Evolutionary conservation across 2,329 filamentous ascomycete genomes (phyloP), one percentile per base, ranked within the genome.

Genomic region (Chaetomiaceae sp.): DNA sequence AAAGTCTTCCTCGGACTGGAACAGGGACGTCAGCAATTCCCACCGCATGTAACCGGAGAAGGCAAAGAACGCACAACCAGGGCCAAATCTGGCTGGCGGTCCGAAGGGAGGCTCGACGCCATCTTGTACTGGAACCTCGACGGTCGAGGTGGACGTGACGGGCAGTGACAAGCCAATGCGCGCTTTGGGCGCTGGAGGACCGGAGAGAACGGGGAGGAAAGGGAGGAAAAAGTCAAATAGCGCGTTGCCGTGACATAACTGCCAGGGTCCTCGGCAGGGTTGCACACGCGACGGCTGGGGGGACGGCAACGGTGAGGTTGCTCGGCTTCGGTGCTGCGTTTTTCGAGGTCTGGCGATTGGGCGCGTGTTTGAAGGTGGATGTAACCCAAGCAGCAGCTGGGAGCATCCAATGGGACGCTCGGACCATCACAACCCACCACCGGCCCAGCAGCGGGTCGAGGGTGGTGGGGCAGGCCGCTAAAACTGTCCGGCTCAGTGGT

Each of bases 1-100:
- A 49, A 88, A 85, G 72, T 99, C 93, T 72, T 95, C 89, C 66
- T 90, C 87, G 62, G 83, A 60, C 64, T 66, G 40, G 8, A 21
- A 40, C 16, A 33, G 25, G 6, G 44, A 33, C 27, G 59, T 66
- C 54, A 73, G 62, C 33, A 30, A 43, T 21, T 17, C 3, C 3
- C 37, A 8, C 2, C 2, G 37, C 13, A 20, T 21, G 8, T n/a
- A 20, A 16, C 6, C 3, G 9, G 17, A 14, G 10, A 23, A 25
- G 16, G 30, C 5, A 7, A 16, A 10, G 53, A 37, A 67, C 72
- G 50, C 65, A 79, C 76, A 27, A 79, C 70, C 41, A 78, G 68
- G 53, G 74, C 69, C 51, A 79, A 63, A 54, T 78, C 73, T 50
- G 73, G 71, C 55, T 68, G 61, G 63, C 70, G 63, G 61, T 63